These are phyloP conservation scores for Hortaea werneckii DNA, from an alignment of 2,329 filamentous ascomycete species.

Conservation along the genomic window DNA sequence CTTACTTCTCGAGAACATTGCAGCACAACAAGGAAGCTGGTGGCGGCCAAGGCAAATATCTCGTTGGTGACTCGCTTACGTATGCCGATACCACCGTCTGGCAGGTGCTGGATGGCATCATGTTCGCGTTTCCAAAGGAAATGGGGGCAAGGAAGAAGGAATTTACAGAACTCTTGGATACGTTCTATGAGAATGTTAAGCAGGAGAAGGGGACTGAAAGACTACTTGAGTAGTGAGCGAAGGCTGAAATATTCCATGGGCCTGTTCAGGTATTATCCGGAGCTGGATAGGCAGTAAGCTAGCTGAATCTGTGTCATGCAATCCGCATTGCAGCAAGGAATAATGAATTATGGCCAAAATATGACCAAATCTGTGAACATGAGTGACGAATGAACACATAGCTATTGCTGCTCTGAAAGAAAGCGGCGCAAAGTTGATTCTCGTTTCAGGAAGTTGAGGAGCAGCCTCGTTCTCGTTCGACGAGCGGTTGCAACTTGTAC, in stretches of 20 bases:
- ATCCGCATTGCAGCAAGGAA: too few relatives aligned
- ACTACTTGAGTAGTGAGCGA: constrained; percentile 57
- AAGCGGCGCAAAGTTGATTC: too few relatives aligned
- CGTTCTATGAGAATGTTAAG: constrained; percentile 53
- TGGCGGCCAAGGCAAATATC: constrained; percentile 49
- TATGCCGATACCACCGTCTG: constrained; percentile 67
- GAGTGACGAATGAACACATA: too few relatives aligned
- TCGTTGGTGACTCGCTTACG: constrained; percentile 55
- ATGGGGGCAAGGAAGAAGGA: constrained; percentile 46
- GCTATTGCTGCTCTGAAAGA: too few relatives aligned
- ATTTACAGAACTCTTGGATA: constrained; percentile 50
- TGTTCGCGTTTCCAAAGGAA: constrained; percentile 62
- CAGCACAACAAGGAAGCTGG: constrained; percentile 44
- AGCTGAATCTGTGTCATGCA: background rate
- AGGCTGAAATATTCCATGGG: constrained; percentile 53
- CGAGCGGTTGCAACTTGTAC: too few relatives aligned
- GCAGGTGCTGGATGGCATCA: constrained; percentile 49
- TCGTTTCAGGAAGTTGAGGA: too few relatives aligned
- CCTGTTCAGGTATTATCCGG: constrained; percentile 62
- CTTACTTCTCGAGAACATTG: constrained; percentile 59
- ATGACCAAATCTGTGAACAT: too few relatives aligned
- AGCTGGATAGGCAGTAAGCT: constrained; percentile 49
- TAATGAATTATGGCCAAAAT: too few relatives aligned
- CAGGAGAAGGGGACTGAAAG: constrained; percentile 54
- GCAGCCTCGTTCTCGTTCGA: too few relatives aligned